Evolutionary conservation across 2,329 filamentous ascomycete species (phyloP), one percentile per base, ranked within the genome.

Genomic region (Pseudomassariella vexata): DNA sequence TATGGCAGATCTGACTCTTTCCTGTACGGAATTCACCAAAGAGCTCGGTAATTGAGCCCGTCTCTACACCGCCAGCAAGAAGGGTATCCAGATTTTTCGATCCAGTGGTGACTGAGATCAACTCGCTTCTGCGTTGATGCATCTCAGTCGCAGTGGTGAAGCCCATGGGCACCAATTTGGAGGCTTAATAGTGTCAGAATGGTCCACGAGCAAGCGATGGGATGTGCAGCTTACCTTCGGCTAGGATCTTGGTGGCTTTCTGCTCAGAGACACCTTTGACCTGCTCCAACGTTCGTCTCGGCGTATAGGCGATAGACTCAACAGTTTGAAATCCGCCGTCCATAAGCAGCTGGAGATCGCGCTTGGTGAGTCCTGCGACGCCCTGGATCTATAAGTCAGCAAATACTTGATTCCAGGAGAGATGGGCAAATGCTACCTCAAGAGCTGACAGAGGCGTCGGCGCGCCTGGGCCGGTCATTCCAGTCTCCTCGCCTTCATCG

Each of bases 81-180:
- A 98, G 70, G 10, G 92, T 96, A 55, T 98, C 92, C 8, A 98
- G 74, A 53, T 95, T 89, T 64, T 98, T 98, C 7, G 92, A 96
- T 37, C 94, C 92, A 3, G 92, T 98, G 4, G 92, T 95, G 45
- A 98, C 95, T 10, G 89, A 95, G 46, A 98, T 98, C 37, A 98
- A 76, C 61, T 96, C 92, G 59, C 88, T 95, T 58, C 94, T 80
- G 43, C 92, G 82, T 48, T 90, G 86, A 55, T 98, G 94, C 89
- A 98, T 98, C 62, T 98, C 94, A 0, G 92, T 98, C 4, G 92
- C 92, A 0, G 92, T 98, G 2, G 94, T 98, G 57, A 98, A 98
- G 24, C 92, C 92, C 89, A 98, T 95, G 0, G 92, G 92, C 1
- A 98, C 92, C 31, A 96, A 75, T 60, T 95, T 98, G 2, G 88